Evolutionary conservation across 495 filamentous ascomycete species (phyloP).

Genomic region (Podospora conica): DNA sequence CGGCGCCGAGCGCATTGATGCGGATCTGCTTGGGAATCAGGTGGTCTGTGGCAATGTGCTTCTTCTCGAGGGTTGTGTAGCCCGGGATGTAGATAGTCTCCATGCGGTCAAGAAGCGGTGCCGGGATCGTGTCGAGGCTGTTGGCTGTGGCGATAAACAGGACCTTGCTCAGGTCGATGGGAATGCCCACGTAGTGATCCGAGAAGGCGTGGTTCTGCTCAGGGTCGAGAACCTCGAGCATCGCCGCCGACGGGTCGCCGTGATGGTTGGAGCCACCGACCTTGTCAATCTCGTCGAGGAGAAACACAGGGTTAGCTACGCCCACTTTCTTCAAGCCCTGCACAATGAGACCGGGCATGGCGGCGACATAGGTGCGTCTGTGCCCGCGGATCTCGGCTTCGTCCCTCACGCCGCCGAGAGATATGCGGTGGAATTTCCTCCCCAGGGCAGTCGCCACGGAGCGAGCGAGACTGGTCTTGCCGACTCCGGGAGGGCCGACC

Average conservation of each 20-base stretch:
- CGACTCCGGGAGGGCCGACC: conserved; percentile 90
- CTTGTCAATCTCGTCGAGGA: conserved; percentile 99
- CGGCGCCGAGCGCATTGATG: conserved; percentile 64
- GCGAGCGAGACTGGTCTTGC: conserved; percentile 93
- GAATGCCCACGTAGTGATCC: conserved; percentile 95
- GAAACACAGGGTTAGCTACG: conserved; percentile 90
- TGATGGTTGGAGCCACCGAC: conserved; percentile 87
- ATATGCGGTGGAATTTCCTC: conserved; percentile 95
- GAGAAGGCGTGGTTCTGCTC: conserved; percentile 95
- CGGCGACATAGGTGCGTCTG: conserved; percentile 93
- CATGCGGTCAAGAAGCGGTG: conserved; percentile 94
- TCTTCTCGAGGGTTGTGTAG: conserved; percentile 97
- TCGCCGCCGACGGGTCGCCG: conserved; percentile 95
- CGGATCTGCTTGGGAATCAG: conserved; percentile 89
- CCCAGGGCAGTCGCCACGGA: conserved; percentile 88
- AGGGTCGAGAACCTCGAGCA: conserved; percentile 97
- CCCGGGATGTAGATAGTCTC: conserved; percentile 87
- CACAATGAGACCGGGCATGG: conserved; percentile 95
- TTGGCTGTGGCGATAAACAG: conserved; percentile 99
- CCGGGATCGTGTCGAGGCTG: conserved; percentile 88
- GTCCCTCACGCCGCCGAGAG: conserved; percentile 89
- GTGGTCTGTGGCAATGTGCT: conserved; percentile 89
- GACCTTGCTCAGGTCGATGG: conserved; percentile 92
- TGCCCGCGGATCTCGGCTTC: conserved; percentile 97
- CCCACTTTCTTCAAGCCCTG: conserved; percentile 94